These are phyloP conservation scores for Flaveria linearis DNA, from an alignment of 129 eudicot species.

Conservation along the genomic window DNA sequence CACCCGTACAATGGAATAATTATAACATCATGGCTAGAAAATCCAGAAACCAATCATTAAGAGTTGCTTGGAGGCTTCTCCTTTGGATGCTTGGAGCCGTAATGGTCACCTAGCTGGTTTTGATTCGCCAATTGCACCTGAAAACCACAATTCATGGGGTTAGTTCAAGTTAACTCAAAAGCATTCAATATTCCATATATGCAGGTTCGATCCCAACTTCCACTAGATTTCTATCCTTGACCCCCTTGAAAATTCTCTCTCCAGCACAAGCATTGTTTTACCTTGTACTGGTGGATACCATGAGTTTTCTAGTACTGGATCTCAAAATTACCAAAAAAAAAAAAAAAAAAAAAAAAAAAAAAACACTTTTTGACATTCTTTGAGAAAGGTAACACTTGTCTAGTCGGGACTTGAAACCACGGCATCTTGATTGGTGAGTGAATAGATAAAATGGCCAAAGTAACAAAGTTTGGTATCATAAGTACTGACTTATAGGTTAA, in stretches of 20 bases:
- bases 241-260: too few relatives aligned
- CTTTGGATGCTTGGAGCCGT: constrained; percentile 86
- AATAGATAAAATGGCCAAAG: constrained; percentile 1
- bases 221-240: too few relatives aligned
- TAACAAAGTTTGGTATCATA: not conserved
- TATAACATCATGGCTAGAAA: not conserved
- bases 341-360: not conserved
- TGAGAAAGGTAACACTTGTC: not conserved
- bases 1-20: not conserved
- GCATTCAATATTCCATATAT: not conserved
- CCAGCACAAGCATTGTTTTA: too few relatives aligned
- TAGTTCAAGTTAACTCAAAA: constrained; percentile 1
- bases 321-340: too few relatives aligned
- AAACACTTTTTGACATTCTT: not conserved
- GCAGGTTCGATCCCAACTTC: too few relatives aligned
- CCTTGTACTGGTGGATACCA: too few relatives aligned
- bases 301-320: too few relatives aligned
- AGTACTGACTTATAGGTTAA: not conserved
- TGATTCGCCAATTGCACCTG: constrained; percentile 88
- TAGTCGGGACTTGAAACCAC: not conserved
- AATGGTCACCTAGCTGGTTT: constrained; percentile 87
- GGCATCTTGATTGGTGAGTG: not conserved
- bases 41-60: constrained; percentile 34
- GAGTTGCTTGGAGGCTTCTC: constrained; percentile 91
- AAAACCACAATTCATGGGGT: constrained; percentile 20